Evolutionary conservation across 441 rosid species (phyloP), one percentile per base, ranked within the genome.

Genomic region (Adansonia madagascariensis): DNA sequence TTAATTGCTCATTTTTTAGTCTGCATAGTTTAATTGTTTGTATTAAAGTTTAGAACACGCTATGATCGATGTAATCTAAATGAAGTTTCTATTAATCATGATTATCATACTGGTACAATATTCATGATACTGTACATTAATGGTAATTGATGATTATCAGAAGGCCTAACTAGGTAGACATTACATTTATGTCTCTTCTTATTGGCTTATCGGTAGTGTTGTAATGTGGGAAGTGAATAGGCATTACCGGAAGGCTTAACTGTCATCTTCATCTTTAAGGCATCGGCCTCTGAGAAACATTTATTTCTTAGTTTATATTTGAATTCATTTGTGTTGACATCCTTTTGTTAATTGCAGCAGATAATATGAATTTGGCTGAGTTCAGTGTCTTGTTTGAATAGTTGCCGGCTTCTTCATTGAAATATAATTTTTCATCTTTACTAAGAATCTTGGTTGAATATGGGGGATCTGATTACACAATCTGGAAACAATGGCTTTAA

Each of bases 391-490:
- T 68, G 52, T 35, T 82, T 60, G 76, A 53, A 8, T 79, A 55
- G 71, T 73, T 69, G 57, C 76, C 6, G 7, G 81, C 78, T 57
- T 85, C 78, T 81, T 83, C 78, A 31, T 83, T 78, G 63, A 47
- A 44, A 69, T 11, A 39, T 55, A 71, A 35, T 39, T 43, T 71
- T 72, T 70, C 43, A 6, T 76, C 79, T 61, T 44, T 76, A 22
- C 49, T 8, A 79, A 85, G 80, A 79, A 75, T 63, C 80, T 78
- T 83, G 78, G 74, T 81, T 80, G 75, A 82, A 77, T 67, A 92
- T 96, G 99, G 94, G 92, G 83, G 87, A 88, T 60, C 81, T 90
- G 20, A 90, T 86, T 85, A 78, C 85, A 80, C 89, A 84, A 24
- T 82, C 91, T 8, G 91, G 86, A 64, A 89, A 84, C 55, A 84